Percentiles rank a stretch among this genome's conserved stretches.
These are phyloP conservation scores for Pyrus bretschneideri DNA, from an alignment of 306 rosid genomes.

Conservation along the genomic window DNA sequence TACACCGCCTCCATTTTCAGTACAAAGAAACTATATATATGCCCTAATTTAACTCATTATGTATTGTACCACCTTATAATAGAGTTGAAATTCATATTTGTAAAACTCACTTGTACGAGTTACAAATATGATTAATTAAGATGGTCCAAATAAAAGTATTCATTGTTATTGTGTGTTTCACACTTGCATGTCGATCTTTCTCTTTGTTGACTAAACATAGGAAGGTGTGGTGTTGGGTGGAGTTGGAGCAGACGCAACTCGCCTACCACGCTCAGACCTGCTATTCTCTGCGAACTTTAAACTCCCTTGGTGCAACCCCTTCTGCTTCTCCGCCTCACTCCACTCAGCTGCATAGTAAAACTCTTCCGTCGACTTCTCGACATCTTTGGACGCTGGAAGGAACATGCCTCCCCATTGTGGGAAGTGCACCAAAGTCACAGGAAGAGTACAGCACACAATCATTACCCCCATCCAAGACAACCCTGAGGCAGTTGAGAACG, in stretches of 20 bases:
- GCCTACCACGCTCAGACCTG: slow-evolving; percentile 74
- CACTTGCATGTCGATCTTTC: background rate
- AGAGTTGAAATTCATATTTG: no score
- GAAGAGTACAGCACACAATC: slow-evolving; percentile 72
- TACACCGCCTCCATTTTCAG: no score
- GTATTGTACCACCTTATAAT: no score
- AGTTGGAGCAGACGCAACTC: slow-evolving; percentile 55
- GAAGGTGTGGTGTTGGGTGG: slow-evolving; percentile 65
- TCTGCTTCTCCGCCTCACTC: slow-evolving; percentile 58
- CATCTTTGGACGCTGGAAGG: slow-evolving; percentile 54
- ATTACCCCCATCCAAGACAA: slow-evolving; percentile 64
- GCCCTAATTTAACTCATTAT: no score
- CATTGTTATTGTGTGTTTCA: background rate
- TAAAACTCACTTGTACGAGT: no score
- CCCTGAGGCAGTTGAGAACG: slow-evolving; percentile 47
- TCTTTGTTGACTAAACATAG: slow-evolving; percentile 23
- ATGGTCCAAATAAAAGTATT: no score
- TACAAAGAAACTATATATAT: no score
- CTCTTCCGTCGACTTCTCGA: slow-evolving; percentile 43
- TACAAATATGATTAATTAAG: background rate
- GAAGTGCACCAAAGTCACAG: slow-evolving; percentile 65
- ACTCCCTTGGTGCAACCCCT: slow-evolving; percentile 56
- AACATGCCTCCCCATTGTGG: slow-evolving; percentile 98
- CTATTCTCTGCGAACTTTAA: slow-evolving; percentile 86
- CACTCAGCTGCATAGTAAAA: slow-evolving; percentile 66